Evolutionary conservation across 495 filamentous ascomycete genomes (phyloP).

Genomic region (Mytilinidion resinicola): DNA sequence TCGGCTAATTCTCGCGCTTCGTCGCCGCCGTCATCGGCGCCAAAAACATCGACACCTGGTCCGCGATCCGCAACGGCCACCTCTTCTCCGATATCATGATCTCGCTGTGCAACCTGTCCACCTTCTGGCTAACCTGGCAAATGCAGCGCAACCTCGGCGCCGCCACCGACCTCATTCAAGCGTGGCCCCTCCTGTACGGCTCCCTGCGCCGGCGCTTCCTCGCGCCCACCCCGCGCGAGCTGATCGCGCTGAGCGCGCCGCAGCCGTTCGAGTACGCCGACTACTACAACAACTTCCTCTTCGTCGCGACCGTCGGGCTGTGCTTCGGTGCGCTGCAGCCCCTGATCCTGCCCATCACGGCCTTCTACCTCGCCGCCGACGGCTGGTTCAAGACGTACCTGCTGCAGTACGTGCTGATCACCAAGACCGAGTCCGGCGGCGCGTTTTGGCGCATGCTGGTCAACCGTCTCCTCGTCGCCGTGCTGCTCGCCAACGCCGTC

Average conservation of each 20-base stretch:
- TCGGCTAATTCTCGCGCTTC: constrained; percentile 70
- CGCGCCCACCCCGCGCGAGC: constrained; percentile 74
- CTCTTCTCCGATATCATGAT: constrained; percentile 57
- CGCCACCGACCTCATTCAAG: constrained; percentile 76
- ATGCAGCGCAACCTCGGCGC: constrained; percentile 87
- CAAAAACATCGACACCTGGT: constrained; percentile 52
- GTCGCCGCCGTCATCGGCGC: constrained; percentile 55
- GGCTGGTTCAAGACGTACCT: constrained; percentile 89
- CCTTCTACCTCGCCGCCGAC: constrained; percentile 85
- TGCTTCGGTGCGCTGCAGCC: constrained; percentile 83
- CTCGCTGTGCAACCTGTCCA: constrained; percentile 69
- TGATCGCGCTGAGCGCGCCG: constrained; percentile 88
- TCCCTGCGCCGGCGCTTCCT: constrained; percentile 30
- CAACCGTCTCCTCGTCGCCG: constrained; percentile 82
- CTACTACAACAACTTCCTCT: constrained; percentile 94
- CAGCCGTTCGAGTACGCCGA: constrained; percentile 86
- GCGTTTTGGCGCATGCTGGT: constrained; percentile 81
- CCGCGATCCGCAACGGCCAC: constrained; percentile 56
- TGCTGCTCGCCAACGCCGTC: constrained; percentile 69
- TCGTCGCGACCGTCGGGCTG: constrained; percentile 79
- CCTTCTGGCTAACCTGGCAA: constrained; percentile 89
- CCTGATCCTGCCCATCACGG: constrained; percentile 76
- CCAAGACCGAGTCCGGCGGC: constrained; percentile 89
- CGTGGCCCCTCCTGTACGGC: constrained; percentile 68
- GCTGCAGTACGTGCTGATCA: constrained; percentile 86